Evolutionary conservation across 768 basidiomycete species (phyloP), one percentile per base, ranked within the genome.

Genomic region (Hemileccinum rubropunctum): DNA sequence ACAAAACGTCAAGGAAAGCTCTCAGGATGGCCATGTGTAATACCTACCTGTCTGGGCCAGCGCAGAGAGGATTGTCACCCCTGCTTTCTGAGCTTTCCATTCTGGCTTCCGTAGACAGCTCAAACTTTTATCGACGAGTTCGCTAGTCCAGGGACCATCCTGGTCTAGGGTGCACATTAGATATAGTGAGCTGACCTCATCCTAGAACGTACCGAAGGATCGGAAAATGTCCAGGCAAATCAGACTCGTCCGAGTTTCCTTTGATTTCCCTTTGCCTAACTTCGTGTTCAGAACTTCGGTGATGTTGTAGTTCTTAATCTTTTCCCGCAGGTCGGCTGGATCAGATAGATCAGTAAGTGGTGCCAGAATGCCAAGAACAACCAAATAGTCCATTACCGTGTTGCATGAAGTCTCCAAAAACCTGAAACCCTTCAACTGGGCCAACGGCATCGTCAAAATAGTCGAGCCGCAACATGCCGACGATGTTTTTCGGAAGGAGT

Each of bases 391-490:
- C 20, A 15, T 54, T 54, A 63, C 62, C 52, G 4, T 57, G 32
- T 34, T 51, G 47, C 57, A 63, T 61, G 6, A 63, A 44, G 21
- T 63, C 47, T 1, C 40, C 39, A 15, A 63, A 63, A 1, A 63
- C 51, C 38, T 63, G 62, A 34, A 64, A 63, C 12, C 62, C 61
- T 41, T 63, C 62, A 1, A 62, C 44, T 20, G 4, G 42, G 11
- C 61, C 62, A 0, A 64, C 47, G 12, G 62, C 59, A 28, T 63
- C 62, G 10, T 63, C 59, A 17, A 63, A 64, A 40, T 51, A 64
- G 44, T 63, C 57, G 14, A 52, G 34, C 27, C 52, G 53, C n/a
- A 62, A 40, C 62, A 63, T 63, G n/a, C 45, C 47, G 12, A 63
- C 57, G 2, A 63, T 62, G 4, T 56, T 33, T 41, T 54, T 50